These are phyloP conservation scores for Saccharomycopsis amapae DNA, from an alignment of 805 yeast genomes.

Conservation along the genomic window DNA sequence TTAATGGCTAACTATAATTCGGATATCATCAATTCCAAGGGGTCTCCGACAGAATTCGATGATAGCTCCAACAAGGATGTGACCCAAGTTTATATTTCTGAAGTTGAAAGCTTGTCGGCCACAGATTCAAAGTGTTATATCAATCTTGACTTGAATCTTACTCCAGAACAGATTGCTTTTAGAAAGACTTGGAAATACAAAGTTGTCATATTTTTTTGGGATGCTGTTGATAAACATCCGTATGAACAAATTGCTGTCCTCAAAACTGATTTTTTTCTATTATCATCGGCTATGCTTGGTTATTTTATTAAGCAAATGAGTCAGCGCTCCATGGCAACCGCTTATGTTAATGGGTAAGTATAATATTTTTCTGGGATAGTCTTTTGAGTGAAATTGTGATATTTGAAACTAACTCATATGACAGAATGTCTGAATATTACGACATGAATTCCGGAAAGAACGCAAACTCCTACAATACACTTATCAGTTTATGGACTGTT, in stretches of 20 bases:
- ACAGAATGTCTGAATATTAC: neutral
- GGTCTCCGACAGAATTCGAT: neutral
- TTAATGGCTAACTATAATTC: no score
- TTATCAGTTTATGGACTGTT: slow-evolving; percentile 24
- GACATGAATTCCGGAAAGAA: neutral
- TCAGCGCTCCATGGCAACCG: slow-evolving; percentile 36
- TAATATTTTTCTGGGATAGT: slow-evolving; percentile 31
- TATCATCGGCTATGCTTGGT: slow-evolving; percentile 4
- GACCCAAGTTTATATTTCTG: neutral
- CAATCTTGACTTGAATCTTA: neutral
- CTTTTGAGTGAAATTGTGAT: slow-evolving; percentile 25
- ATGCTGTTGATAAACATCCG: neutral
- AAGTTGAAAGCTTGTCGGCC: neutral
- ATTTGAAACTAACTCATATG: neutral
- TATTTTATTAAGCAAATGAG: slow-evolving; percentile 28
- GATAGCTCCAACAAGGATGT: neutral
- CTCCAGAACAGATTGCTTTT: neutral
- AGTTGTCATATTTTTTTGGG: neutral
- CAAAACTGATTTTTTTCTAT: slow-evolving; percentile 10
- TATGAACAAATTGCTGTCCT: slow-evolving; percentile 7
- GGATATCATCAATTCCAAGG: neutral
- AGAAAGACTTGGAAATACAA: neutral
- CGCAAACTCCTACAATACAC: slow-evolving; percentile 17
- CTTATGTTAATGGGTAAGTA: slow-evolving; percentile 40
- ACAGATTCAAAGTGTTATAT: neutral